Conservation (phyloP, 148 eudicot species). For the Beta vulgaris region DNA sequence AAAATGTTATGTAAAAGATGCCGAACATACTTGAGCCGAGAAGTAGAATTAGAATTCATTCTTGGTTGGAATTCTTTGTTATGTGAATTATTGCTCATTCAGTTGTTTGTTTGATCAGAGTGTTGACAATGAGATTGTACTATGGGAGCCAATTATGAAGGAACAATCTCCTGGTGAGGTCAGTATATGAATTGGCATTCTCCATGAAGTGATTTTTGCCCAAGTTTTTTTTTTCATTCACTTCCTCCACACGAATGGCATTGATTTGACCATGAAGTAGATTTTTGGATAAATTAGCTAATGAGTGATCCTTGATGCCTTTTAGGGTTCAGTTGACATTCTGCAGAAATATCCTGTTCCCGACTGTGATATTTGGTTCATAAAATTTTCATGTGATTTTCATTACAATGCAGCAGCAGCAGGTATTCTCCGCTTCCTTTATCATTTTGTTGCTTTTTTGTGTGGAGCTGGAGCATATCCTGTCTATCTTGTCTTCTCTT, state of each 20-base stretch:
- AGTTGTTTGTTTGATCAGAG: slow-evolving; percentile 46
- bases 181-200: slow-evolving; percentile 20
- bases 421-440: slow-evolving; percentile 43
- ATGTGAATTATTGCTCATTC: slow-evolving; percentile 3
- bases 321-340: slow-evolving; percentile 86
- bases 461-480: not conserved
- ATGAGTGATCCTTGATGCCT: not conserved
- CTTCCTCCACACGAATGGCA: no score
- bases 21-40: not conserved
- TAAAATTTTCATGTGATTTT: slow-evolving; percentile 92
- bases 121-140: slow-evolving; percentile 90
- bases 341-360: slow-evolving; percentile 93
- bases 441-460: not conserved
- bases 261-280: not conserved
- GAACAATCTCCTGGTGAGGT: slow-evolving; percentile 99
- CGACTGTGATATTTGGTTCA: slow-evolving; percentile 98
- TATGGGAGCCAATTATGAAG: slow-evolving; percentile 97
- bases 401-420: slow-evolving; percentile 77
- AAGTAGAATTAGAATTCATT: not conserved
- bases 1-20: not conserved
- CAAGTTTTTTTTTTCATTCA: no score
- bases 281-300: not conserved
- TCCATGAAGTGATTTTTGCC: not conserved
- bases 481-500: not conserved
- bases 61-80: not conserved